Conservation (phyloP, 202 grass and related monocot genomes). For the Panicum virgatum region DNA sequence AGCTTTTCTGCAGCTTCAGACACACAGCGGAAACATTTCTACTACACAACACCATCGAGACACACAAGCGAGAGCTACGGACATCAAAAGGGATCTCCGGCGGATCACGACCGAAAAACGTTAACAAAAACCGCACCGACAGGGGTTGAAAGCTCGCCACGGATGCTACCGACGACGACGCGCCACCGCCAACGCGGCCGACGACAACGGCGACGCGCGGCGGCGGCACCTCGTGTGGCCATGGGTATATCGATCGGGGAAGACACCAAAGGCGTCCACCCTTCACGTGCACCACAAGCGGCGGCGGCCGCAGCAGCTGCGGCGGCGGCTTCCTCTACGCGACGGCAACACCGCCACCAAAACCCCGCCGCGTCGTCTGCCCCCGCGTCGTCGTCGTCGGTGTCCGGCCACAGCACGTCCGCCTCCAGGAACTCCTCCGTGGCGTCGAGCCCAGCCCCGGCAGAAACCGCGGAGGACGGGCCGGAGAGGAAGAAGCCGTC, state of each 20-base stretch:
- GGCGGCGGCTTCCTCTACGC: neutral
- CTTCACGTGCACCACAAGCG: neutral
- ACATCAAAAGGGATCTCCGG: conserved; percentile 1
- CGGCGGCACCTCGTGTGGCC: neutral
- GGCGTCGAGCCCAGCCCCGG: neutral
- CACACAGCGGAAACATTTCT: neutral
- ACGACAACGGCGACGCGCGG: neutral
- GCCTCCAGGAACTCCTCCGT: conserved; percentile 59
- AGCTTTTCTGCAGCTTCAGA: neutral
- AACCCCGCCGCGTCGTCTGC: neutral
- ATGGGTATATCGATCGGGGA: conserved; percentile 57
- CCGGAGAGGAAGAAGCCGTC: conserved; percentile 41
- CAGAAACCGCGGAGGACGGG: neutral
- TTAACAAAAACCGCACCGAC: neutral
- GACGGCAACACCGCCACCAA: neutral
- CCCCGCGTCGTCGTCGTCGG: neutral
- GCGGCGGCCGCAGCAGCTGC: neutral
- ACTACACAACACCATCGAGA: neutral
- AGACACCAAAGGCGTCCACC: conserved; percentile 19
- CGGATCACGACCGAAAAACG: neutral
- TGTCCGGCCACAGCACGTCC: conserved; percentile 76
- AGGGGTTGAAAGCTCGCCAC: neutral
- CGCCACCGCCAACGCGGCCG: neutral
- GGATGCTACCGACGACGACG: conserved; percentile 19
- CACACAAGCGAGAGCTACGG: neutral